Percentiles rank a stretch among this genome's conserved stretches.
Evolutionary conservation across 2,329 filamentous ascomycete genomes (phyloP).

Genomic region (Cladosporium sp.): DNA sequence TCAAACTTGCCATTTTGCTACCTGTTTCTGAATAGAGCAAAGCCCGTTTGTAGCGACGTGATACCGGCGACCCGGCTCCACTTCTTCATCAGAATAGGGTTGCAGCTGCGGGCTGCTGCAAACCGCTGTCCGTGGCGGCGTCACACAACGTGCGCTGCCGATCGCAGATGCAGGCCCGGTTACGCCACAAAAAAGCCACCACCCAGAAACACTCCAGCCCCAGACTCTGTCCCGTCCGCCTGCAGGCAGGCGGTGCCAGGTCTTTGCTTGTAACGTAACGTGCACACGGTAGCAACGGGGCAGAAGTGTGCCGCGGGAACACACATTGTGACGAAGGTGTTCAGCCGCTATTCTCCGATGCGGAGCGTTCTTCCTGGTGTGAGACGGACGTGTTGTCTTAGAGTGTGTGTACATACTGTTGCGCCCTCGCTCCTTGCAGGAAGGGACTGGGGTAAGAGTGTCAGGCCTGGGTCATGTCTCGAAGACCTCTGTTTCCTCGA

Average conservation of each 20-base stretch:
- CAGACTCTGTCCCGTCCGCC: neutral
- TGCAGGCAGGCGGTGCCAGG: conserved; percentile 8
- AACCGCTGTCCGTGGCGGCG: conserved; percentile 17
- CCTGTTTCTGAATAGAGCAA: neutral
- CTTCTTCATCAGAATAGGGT: conserved; percentile 15
- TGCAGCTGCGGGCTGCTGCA: conserved; percentile 20
- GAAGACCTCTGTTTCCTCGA: neutral
- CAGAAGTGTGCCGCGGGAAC: neutral
- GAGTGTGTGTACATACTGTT: neutral
- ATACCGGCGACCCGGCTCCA: conserved; percentile 16
- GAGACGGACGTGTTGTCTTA: conserved; percentile 15
- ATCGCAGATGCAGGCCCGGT: neutral
- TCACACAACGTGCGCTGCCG: conserved; percentile 14
- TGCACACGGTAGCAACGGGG: conserved; percentile 5
- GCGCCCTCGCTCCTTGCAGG: conserved; percentile 11
- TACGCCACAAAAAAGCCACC: neutral
- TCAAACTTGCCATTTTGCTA: neutral
- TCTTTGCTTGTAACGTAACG: neutral
- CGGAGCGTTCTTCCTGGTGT: conserved; percentile 8
- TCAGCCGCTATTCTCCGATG: conserved; percentile 21
- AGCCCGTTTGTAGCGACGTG: conserved; percentile 9
- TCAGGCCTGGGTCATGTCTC: neutral
- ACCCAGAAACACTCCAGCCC: neutral
- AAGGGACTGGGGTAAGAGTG: neutral
- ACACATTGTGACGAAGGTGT: conserved; percentile 17